Conservation (phyloP, 2,329 filamentous ascomycete genomes). For the Paraphaeosphaeria minitans region DNA sequence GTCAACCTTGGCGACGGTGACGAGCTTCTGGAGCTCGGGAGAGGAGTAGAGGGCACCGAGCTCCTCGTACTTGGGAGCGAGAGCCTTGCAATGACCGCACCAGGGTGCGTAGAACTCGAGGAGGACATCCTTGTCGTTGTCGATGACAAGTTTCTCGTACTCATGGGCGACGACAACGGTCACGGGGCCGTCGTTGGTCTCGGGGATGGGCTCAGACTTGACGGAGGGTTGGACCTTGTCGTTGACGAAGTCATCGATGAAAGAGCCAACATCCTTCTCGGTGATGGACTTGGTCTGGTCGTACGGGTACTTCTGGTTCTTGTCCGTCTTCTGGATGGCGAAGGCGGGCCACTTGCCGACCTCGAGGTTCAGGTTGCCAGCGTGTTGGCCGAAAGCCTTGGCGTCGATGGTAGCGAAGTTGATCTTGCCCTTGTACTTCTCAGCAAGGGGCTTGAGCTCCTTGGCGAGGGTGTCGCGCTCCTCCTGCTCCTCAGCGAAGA, state of each 20-base stretch:
- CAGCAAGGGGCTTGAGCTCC: constrained; percentile 81
- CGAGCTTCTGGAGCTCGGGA: constrained; percentile 60
- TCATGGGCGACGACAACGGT: constrained; percentile 88
- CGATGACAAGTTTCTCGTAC: constrained; percentile 89
- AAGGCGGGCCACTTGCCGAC: constrained; percentile 95
- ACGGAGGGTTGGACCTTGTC: constrained; percentile 95
- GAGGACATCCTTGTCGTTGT: constrained; percentile 95
- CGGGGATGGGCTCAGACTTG: constrained; percentile 97
- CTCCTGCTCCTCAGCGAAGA: constrained; percentile 91
- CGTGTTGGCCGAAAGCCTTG: constrained; percentile 90
- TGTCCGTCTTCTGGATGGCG: constrained; percentile 92
- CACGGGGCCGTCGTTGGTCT: constrained; percentile 89
- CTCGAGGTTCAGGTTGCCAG: constrained; percentile 95
- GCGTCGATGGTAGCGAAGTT: constrained; percentile 99
- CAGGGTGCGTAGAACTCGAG: constrained; percentile 97
- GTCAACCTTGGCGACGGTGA: constrained; percentile 85
- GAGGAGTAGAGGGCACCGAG: constrained; percentile 62
- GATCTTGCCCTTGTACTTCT: constrained; percentile 90
- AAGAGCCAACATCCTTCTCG: constrained; percentile 73
- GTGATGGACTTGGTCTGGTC: constrained; percentile 82
- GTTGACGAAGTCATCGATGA: constrained; percentile 81
- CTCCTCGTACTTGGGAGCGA: constrained; percentile 71
- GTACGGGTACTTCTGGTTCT: constrained; percentile 97
- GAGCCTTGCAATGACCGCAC: constrained; percentile 73
- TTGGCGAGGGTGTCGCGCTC: constrained; percentile 81